Conservation (phyloP, 2,329 filamentous ascomycete species). For the Hypoxylon sp. region DNA sequence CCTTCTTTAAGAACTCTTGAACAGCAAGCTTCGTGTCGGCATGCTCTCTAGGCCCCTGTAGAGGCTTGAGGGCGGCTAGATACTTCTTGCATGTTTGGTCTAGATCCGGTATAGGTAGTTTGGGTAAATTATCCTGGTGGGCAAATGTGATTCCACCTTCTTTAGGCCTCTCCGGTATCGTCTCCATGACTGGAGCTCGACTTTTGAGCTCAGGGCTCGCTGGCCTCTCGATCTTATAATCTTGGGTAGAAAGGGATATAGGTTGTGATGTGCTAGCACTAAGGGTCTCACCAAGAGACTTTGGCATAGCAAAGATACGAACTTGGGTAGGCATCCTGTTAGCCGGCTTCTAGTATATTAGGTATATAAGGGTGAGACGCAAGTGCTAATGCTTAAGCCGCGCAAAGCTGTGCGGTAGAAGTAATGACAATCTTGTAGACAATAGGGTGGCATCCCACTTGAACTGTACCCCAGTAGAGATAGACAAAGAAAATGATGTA, state of each 20-base stretch:
- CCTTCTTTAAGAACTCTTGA: constrained; percentile 83
- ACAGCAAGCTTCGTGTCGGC: constrained; percentile 85
- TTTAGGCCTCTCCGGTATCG: constrained; percentile 63
- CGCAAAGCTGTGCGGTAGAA: constrained; percentile 92
- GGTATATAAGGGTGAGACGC: constrained; percentile 81
- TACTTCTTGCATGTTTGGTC: constrained; percentile 85
- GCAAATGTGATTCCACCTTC: constrained; percentile 88
- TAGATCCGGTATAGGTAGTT: constrained; percentile 92
- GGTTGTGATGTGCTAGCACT: constrained; percentile 61
- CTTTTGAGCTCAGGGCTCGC: constrained; percentile 53
- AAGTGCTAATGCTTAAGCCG: constrained; percentile 85
- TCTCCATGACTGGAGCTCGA: constrained; percentile 53
- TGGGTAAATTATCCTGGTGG: constrained; percentile 88
- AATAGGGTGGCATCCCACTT: constrained; percentile 84
- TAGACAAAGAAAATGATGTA: constrained; percentile 35
- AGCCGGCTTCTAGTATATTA: constrained; percentile 64
- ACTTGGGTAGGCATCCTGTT: constrained; percentile 75
- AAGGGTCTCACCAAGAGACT: constrained; percentile 80
- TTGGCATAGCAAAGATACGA: constrained; percentile 79
- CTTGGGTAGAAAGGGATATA: constrained; percentile 60
- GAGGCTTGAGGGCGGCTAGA: constrained; percentile 80
- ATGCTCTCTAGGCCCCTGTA: constrained; percentile 86
- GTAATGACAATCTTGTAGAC: constrained; percentile 89
- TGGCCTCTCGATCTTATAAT: constrained; percentile 47
- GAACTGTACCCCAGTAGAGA: constrained; percentile 47